Percentiles rank a stretch among this genome's conserved stretches.
These are phyloP conservation scores for Suhomyces emberorum DNA, from an alignment of 805 yeast genomes.

Conservation along the genomic window DNA sequence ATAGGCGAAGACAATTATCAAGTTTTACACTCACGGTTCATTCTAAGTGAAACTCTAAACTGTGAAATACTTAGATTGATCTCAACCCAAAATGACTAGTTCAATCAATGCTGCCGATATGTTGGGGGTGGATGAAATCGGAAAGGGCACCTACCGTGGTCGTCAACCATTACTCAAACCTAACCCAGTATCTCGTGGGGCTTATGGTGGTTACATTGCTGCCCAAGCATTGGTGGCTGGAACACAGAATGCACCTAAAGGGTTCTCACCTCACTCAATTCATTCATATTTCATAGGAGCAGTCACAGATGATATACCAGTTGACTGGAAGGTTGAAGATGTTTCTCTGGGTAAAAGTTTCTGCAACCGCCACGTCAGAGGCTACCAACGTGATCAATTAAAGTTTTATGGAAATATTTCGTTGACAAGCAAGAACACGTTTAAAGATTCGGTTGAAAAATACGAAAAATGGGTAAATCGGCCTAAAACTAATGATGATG, in stretches of 20 bases:
- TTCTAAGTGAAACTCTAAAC: too few relatives aligned
- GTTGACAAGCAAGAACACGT: conserved; percentile 31
- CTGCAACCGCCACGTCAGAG: conserved; percentile 29
- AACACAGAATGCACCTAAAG: conserved; percentile 23
- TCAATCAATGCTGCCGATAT: conserved; percentile 7
- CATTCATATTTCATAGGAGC: conserved; percentile 30
- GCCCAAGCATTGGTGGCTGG: conserved; percentile 38
- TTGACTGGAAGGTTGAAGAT: conserved; percentile 31
- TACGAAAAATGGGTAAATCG: conserved; percentile 16
- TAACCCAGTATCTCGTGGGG: conserved; percentile 22
- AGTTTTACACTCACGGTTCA: too few relatives aligned
- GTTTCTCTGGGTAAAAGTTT: conserved; percentile 37
- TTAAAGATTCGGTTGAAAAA: conserved; percentile 14
- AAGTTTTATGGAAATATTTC: conserved; percentile 30
- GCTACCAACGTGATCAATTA: conserved; percentile 23
- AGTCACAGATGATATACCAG: conserved; percentile 10
- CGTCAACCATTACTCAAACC: conserved; percentile 30
- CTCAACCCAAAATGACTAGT: background rate
- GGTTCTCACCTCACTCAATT: conserved; percentile 34
- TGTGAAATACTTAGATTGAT: too few relatives aligned
- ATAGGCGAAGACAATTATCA: too few relatives aligned
- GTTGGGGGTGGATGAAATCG: conserved; percentile 18
- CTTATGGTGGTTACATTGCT: conserved; percentile 32
- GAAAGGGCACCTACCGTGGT: conserved; percentile 18
- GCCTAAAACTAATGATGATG: conserved; percentile 17